Conservation (phyloP, 2,329 filamentous ascomycete species). For the Colletotrichum plurivorum region DNA sequence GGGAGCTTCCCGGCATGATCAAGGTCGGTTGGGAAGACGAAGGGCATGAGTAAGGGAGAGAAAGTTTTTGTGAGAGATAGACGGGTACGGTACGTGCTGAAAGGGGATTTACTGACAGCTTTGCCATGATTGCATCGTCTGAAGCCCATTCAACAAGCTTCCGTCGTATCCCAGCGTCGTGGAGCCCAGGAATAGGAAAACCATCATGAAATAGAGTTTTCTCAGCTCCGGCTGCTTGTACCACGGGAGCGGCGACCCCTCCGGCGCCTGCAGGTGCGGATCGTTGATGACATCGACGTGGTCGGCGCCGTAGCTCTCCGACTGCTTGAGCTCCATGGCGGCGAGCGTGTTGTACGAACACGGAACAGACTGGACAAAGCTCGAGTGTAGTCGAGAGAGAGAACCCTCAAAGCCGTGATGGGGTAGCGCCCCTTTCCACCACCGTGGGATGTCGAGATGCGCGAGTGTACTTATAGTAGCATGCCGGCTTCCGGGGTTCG, state of each 20-base stretch:
- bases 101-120: conserved; percentile 45
- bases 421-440: not conserved
- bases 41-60: not conserved
- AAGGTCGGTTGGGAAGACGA: too few relatives aligned
- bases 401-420: not conserved
- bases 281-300: conserved; percentile 16
- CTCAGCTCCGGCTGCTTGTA: conserved; percentile 49
- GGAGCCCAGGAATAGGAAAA: conserved; percentile 50
- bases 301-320: conserved; percentile 21
- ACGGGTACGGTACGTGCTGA: not conserved
- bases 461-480: conserved; percentile 22
- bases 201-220: conserved; percentile 50
- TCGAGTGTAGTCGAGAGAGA: not conserved
- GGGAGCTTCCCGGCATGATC: not conserved
- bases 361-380: not conserved
- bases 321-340: conserved; percentile 28
- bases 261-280: conserved; percentile 13
- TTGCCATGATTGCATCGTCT: conserved; percentile 60
- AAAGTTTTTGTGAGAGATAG: not conserved
- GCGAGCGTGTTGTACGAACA: too few relatives aligned
- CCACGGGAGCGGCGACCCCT: conserved; percentile 44
- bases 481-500: not conserved
- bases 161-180: conserved; percentile 57
- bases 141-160: conserved; percentile 62
- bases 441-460: not conserved